A percentile compares a stretch with the other conserved stretches of the same genome.
These are phyloP conservation scores for Nemania sp. DNA, from an alignment of 2,329 filamentous ascomycete genomes.

Conservation along the genomic window DNA sequence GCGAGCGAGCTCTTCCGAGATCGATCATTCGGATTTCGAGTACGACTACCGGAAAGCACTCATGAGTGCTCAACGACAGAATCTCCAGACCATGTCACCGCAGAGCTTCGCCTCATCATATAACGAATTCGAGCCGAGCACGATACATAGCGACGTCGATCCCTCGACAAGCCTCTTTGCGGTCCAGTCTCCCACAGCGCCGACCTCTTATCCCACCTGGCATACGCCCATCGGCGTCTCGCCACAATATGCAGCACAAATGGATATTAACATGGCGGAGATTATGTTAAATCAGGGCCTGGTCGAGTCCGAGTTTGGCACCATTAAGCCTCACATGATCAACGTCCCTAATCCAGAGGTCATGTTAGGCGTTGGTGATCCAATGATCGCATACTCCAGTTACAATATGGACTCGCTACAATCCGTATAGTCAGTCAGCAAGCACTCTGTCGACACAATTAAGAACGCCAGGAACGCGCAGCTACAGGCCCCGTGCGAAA, in stretches of 20 bases:
- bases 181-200: slow-evolving; percentile 38
- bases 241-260: slow-evolving; percentile 50
- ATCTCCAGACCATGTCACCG: slow-evolving; percentile 56
- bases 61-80: slow-evolving; percentile 47
- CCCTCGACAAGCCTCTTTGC: slow-evolving; percentile 35
- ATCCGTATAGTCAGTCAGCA: slow-evolving; percentile 25
- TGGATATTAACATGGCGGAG: slow-evolving; percentile 47
- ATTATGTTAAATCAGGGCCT: slow-evolving; percentile 56
- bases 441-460: background rate
- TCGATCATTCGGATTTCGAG: slow-evolving; percentile 61
- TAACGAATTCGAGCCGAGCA: slow-evolving; percentile 47
- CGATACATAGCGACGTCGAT: slow-evolving; percentile 38
- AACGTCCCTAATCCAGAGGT: slow-evolving; percentile 57
- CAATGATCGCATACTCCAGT: slow-evolving; percentile 59
- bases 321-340: slow-evolving; percentile 60
- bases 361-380: slow-evolving; percentile 62
- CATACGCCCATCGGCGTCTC: slow-evolving; percentile 44
- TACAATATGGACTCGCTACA: slow-evolving; percentile 49
- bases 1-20: slow-evolving; percentile 59
- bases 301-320: slow-evolving; percentile 57
- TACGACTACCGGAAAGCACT: slow-evolving; percentile 57
- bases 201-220: slow-evolving; percentile 43
- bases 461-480: background rate
- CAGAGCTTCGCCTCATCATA: slow-evolving; percentile 54
- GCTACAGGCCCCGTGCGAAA: background rate